Evolutionary conservation across 495 filamentous ascomycete genomes (phyloP).

Genomic region (Cladorrhinum samala): DNA sequence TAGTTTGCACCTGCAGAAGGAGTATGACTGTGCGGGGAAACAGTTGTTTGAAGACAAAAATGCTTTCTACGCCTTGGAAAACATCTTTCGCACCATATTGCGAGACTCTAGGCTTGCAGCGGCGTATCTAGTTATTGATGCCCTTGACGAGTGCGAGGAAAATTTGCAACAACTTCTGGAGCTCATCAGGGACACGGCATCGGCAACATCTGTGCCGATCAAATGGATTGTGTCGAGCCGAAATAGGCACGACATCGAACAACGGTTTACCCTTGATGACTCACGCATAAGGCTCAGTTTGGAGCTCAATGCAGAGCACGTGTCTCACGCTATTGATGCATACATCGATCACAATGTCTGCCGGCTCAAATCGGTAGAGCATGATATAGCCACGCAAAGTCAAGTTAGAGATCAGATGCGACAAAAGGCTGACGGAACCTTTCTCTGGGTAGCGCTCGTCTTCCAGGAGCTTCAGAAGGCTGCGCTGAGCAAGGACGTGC

Average conservation of each 20-base stretch:
- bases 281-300: constrained; percentile 6
- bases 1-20: constrained; percentile 25
- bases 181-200: constrained; percentile 23
- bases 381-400: constrained; percentile 10
- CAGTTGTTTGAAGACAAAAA: constrained; percentile 29
- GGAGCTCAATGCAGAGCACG: constrained; percentile 10
- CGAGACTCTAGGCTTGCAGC: constrained; percentile 18
- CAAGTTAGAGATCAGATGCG: constrained; percentile 6
- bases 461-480: constrained; percentile 20
- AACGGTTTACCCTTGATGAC: background rate
- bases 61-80: constrained; percentile 24
- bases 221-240: constrained; percentile 23
- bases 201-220: constrained; percentile 15
- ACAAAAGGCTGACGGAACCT: constrained; percentile 16
- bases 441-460: no score
- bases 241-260: constrained; percentile 13
- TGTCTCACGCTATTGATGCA: constrained; percentile 14
- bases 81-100: constrained; percentile 30
- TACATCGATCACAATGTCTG: constrained; percentile 32
- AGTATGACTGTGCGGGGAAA: constrained; percentile 23
- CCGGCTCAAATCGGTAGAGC: constrained; percentile 10
- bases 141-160: constrained; percentile 42
- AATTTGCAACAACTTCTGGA: constrained; percentile 27
- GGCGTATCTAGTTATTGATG: constrained; percentile 40
- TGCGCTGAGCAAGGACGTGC: background rate